phyloP scores from a whole-genome alignment of 768 basidiomycete genomes.

The Pulveroboletus sp. region DNA sequence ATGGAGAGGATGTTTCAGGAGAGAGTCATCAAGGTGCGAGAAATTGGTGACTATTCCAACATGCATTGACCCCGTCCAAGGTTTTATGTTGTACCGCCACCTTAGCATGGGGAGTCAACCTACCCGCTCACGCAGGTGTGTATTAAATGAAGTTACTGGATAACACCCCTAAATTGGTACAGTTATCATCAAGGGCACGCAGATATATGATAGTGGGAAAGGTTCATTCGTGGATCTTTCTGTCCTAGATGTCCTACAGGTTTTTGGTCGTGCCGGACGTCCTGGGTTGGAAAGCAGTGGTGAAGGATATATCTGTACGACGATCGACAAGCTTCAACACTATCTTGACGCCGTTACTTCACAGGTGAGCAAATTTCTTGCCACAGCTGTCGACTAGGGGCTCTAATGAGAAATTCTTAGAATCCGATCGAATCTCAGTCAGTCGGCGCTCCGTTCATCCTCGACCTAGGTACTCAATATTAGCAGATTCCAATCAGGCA shows the following conservation, averaged over 20 bases:
- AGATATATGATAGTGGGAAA: conserved; percentile 87
- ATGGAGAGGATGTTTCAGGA: conserved; percentile 94
- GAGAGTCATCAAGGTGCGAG: conserved; percentile 77
- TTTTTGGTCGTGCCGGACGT: conserved; percentile 94
- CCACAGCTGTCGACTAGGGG: neutral
- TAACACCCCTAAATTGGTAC: conserved; percentile 8
- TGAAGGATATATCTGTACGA: conserved; percentile 95
- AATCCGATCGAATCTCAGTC: conserved; percentile 96
- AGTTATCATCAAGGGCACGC: conserved; percentile 97
- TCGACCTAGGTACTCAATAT: neutral
- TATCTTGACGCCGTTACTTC: conserved; percentile 86
- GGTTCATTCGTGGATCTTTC: conserved; percentile 91
- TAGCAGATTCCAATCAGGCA: conserved; percentile 69
- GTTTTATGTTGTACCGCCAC: conserved; percentile 98
- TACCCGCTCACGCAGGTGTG: conserved; percentile 93
- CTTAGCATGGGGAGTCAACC: conserved; percentile 97
- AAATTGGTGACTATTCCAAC: neutral
- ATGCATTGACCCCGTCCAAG: conserved; percentile 35
- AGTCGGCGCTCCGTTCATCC: conserved; percentile 19
- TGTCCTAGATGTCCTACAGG: conserved; percentile 92
- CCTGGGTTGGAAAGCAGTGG: conserved; percentile 87
- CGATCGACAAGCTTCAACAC: conserved; percentile 86
- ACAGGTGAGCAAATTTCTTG: conserved; percentile 49
- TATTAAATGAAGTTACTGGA: conserved; percentile 7
- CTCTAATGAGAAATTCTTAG: conserved; percentile 34